These are phyloP conservation scores for Cercospora nicotianae DNA, from an alignment of 2,329 filamentous ascomycete species.

Conservation along the genomic window DNA sequence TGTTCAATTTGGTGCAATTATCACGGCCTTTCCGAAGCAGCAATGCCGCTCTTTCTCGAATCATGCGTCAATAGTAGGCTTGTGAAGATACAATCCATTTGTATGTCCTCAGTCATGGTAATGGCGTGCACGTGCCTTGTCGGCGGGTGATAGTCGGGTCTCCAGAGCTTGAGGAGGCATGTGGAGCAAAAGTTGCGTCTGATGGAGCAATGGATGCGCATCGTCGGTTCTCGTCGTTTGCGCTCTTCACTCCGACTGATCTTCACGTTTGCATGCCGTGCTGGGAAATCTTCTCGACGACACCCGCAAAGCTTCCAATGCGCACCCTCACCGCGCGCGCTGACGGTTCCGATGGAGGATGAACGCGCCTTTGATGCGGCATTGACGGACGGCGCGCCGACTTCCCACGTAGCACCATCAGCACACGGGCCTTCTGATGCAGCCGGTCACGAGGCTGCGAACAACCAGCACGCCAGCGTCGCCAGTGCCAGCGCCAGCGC, in stretches of 20 bases:
- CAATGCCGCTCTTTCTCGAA: background rate
- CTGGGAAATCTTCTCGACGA: background rate
- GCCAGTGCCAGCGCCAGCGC: background rate
- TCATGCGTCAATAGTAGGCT: background rate
- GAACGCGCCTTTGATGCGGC: background rate
- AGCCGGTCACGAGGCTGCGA: background rate
- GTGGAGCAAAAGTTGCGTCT: conserved; percentile 1
- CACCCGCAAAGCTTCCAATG: background rate
- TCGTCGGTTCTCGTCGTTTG: background rate
- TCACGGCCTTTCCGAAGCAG: background rate
- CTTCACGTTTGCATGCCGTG: background rate
- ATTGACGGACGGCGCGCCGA: background rate
- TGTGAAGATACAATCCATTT: background rate
- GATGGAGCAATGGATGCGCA: conserved; percentile 1
- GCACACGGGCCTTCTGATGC: conserved; percentile 2
- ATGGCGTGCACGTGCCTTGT: background rate
- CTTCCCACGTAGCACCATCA: background rate
- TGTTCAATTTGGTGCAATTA: background rate
- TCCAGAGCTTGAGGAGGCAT: background rate
- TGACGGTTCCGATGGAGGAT: background rate
- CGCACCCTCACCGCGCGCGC: background rate
- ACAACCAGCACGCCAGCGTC: background rate
- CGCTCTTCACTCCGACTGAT: background rate
- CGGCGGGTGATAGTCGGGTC: background rate
- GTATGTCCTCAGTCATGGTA: background rate